phyloP scores from a whole-genome alignment of 345 rosid genomes.

The Eucalyptus pauciflora region DNA sequence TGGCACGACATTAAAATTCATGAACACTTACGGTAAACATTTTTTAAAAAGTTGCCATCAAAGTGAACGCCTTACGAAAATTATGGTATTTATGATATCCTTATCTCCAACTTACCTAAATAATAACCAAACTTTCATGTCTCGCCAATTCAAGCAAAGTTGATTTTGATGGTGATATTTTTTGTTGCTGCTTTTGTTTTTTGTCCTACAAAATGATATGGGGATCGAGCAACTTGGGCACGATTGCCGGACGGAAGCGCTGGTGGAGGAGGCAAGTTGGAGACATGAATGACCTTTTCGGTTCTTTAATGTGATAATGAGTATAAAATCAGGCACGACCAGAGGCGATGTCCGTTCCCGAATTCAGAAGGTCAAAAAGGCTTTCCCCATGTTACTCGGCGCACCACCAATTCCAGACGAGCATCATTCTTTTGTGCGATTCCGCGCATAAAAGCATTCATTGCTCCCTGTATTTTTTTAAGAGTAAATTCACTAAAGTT shows the following conservation, averaged over 20 bases:
- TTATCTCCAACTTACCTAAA: neutral
- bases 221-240: neutral
- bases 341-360: neutral
- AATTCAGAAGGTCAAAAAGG: neutral
- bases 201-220: neutral
- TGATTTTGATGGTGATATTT: neutral
- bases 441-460: neutral
- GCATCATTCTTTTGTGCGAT: neutral
- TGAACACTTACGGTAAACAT: accelerated
- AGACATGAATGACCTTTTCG: neutral
- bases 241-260: neutral
- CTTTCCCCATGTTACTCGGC: neutral
- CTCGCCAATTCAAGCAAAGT: neutral
- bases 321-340: neutral
- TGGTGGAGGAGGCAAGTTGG: neutral
- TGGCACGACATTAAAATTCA: neutral
- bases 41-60: neutral
- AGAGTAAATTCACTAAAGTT: neutral
- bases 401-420: neutral
- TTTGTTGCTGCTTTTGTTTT: neutral
- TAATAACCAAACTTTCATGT: neutral
- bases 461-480: neutral
- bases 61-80: neutral
- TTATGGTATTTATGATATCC: neutral
- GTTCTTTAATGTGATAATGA: neutral